Conservation (phyloP, 768 basidiomycete species). For the Auricularia sp. region DNA sequence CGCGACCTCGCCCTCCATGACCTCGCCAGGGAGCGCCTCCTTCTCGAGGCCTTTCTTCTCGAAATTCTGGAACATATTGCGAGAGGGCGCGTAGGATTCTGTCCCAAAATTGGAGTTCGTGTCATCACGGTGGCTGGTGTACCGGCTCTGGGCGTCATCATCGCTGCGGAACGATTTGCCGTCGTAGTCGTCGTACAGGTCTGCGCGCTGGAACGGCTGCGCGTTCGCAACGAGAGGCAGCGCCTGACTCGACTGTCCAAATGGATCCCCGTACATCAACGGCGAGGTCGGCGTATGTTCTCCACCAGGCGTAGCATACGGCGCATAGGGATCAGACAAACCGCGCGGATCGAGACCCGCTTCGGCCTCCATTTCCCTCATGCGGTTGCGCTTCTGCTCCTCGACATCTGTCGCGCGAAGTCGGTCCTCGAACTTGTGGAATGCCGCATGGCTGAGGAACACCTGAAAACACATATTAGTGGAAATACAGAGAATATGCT, state of each 20-base stretch:
- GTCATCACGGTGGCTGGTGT: constrained; percentile 72
- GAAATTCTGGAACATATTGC: constrained; percentile 89
- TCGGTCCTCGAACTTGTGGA: constrained; percentile 82
- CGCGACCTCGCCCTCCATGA: constrained; percentile 77
- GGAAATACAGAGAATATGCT: neutral
- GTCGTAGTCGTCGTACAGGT: constrained; percentile 66
- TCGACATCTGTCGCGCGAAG: constrained; percentile 76
- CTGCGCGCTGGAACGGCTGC: constrained; percentile 71
- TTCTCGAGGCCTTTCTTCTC: constrained; percentile 73
- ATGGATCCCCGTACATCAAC: constrained; percentile 40
- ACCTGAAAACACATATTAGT: constrained; percentile 39
- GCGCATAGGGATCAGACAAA: constrained; percentile 63
- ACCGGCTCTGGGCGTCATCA: constrained; percentile 70
- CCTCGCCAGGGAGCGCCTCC: constrained; percentile 75
- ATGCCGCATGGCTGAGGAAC: constrained; percentile 76
- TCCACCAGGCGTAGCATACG: constrained; percentile 49
- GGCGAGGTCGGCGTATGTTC: constrained; percentile 19
- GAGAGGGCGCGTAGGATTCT: constrained; percentile 86
- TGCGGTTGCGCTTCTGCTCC: constrained; percentile 71
- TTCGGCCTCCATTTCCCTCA: constrained; percentile 67
- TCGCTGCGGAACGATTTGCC: constrained; percentile 63
- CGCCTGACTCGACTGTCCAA: constrained; percentile 52
- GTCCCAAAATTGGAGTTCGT: constrained; percentile 75
- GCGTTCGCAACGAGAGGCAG: constrained; percentile 79
- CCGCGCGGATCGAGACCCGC: constrained; percentile 53